Conservation (phyloP, 768 basidiomycete species). For the Pulveroboletus sp. region DNA sequence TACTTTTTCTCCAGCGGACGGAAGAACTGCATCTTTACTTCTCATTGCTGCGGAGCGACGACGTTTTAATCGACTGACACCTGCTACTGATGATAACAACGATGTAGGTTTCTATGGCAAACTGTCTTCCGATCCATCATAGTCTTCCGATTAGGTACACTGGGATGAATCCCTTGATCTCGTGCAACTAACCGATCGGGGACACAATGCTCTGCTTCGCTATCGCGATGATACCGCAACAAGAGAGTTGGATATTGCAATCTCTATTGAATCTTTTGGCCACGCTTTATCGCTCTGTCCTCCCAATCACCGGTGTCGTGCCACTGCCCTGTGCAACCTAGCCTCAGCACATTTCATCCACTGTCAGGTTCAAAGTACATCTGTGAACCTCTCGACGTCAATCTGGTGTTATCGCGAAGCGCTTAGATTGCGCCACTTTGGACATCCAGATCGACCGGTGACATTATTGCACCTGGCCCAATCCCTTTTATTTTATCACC, state of each 20-base stretch:
- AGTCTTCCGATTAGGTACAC: too few species aligned
- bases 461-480: slow-evolving; percentile 4
- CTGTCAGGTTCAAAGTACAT: background rate
- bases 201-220: background rate
- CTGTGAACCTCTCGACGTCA: background rate
- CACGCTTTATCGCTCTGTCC: slow-evolving; percentile 5
- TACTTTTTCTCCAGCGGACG: too few species aligned
- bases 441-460: slow-evolving; percentile 7
- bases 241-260: background rate
- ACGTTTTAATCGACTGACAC: too few species aligned
- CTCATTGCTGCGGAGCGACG: too few species aligned
- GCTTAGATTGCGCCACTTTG: slow-evolving; percentile 2
- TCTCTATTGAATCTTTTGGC: slow-evolving; percentile 1
- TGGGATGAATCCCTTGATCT: background rate
- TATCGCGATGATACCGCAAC: background rate
- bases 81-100: too few species aligned
- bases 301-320: background rate
- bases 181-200: background rate
- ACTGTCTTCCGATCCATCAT: too few species aligned
- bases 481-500: background rate
- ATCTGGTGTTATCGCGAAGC: slow-evolving; percentile 8
- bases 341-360: slow-evolving; percentile 1
- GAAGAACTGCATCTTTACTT: too few species aligned
- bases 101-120: too few species aligned
- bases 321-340: slow-evolving; percentile 9